Evolutionary conservation across 805 yeast species (phyloP).

Genomic region (Candida xiaguanensis): DNA sequence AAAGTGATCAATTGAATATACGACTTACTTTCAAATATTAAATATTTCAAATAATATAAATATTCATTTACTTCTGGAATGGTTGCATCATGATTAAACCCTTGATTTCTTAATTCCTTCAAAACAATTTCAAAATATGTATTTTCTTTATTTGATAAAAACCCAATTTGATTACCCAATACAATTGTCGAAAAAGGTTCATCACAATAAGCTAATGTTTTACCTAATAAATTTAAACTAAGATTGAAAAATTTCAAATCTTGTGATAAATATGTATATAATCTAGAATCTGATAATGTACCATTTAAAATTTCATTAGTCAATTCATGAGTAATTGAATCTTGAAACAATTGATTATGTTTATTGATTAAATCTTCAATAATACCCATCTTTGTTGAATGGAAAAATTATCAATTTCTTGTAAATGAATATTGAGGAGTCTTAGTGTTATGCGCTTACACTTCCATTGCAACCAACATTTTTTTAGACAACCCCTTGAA

Average conservation of each 20-base stretch:
- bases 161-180: conserved; percentile 49
- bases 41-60: conserved; percentile 27
- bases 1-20: conserved; percentile 44
- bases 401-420: background rate
- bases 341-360: conserved; percentile 15
- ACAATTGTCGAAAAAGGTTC: conserved; percentile 31
- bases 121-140: conserved; percentile 36
- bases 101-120: conserved; percentile 17
- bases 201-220: conserved; percentile 42
- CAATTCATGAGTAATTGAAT: conserved; percentile 36
- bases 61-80: conserved; percentile 38
- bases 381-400: background rate
- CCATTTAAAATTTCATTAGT: conserved; percentile 47
- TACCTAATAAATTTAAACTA: conserved; percentile 42
- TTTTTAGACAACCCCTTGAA: background rate
- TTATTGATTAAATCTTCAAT: conserved; percentile 13
- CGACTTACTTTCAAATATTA: conserved; percentile 21
- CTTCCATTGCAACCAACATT: background rate
- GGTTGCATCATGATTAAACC: conserved; percentile 10
- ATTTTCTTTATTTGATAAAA: conserved; percentile 46
- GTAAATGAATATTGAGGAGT: background rate
- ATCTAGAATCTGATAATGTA: conserved; percentile 35
- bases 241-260: conserved; percentile 46
- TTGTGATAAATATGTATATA: conserved; percentile 45
- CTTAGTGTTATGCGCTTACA: conserved; percentile 3